A percentile compares a stretch with the other conserved stretches of the same genome.
Conservation (phyloP, 139 green algal genomes). For the Zygnema circumcarinatum region DNA sequence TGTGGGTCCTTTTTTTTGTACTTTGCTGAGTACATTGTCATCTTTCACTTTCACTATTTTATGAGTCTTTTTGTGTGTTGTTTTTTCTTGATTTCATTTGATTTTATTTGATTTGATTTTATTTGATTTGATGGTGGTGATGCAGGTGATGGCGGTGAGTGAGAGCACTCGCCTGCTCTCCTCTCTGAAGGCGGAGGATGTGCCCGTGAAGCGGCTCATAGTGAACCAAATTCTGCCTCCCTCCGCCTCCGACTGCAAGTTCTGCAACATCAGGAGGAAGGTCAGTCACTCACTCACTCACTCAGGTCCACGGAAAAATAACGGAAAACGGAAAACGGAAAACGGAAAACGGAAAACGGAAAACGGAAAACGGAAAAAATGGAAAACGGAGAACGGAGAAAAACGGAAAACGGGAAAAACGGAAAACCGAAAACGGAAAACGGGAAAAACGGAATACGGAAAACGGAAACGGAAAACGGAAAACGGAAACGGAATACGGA, state of each 20-base stretch:
- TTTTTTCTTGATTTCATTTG: too few relatives aligned
- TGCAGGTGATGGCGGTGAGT: conserved; percentile 81
- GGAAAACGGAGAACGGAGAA: neutral
- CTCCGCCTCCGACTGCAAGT: conserved; percentile 54
- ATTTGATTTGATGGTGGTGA: neutral
- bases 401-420: neutral
- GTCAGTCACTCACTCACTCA: conserved; percentile 7
- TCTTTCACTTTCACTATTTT: too few relatives aligned
- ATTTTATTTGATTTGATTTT: too few relatives aligned
- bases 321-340: too few relatives aligned
- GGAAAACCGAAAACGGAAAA: neutral
- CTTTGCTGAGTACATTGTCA: too few relatives aligned
- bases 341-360: neutral
- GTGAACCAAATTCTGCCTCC: conserved; percentile 87
- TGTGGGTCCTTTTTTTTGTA: too few relatives aligned
- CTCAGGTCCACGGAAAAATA: too few relatives aligned
- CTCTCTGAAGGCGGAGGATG: conserved; percentile 76
- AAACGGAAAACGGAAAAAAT: neutral
- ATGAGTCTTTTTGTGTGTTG: too few relatives aligned
- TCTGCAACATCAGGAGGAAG: conserved; percentile 58
- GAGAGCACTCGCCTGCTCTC: conserved; percentile 84
- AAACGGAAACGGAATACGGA: too few relatives aligned
- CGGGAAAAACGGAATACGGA: neutral
- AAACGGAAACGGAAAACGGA: too few relatives aligned
- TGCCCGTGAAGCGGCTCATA: conserved; percentile 86